Evolutionary conservation across 2,329 filamentous ascomycete genomes (phyloP), one percentile per base, ranked within the genome.

Genomic region (Penicillium decumbens): DNA sequence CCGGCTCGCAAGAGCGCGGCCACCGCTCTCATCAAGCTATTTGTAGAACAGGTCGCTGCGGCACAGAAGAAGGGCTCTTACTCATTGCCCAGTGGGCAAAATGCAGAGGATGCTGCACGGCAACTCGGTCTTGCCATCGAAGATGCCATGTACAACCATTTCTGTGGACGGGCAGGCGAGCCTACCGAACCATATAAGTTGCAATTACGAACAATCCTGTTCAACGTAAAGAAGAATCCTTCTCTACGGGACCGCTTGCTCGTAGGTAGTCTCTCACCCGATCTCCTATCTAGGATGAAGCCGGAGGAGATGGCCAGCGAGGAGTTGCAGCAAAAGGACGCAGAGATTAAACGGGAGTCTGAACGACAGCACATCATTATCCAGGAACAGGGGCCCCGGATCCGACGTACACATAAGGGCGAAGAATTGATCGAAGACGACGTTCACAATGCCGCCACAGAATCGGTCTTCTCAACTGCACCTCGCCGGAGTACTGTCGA

Each of bases 351-450:
- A 58, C 70, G 75, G 12, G 76, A 78, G 47, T 73, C 84, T 35
- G 81, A 84, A 62, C 72, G 74, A 35, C 78, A 82, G 53, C 88
- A 92, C 40, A 91, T 93, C 41, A 80, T 95, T 29, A 84, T 92
- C 51, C 81, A 89, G 12, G 82, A 88, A 18, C 79, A 82, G 42
- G 89, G 82, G 1, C 87, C 91, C 3, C 83, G 90, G 3, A 85
- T 96, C 49, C 82, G 90, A 61, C 84, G 88, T 59, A 96, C 92
- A 2, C 92, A 97, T 74, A 97, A 97, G 70, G 93, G 93, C 10
- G 91, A 96, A 50, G 93, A 97, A 66, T 71, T 95, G 13, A 80
- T 97, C 13, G 90, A 92, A 54, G 83, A 87, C 40, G 89, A 95
- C 29, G 77, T 72, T 43, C 71, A 77, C 53, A 64, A 65, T 50